Conservation (phyloP, 1,284 basidiomycete species). For the Porodaedalea pini region DNA sequence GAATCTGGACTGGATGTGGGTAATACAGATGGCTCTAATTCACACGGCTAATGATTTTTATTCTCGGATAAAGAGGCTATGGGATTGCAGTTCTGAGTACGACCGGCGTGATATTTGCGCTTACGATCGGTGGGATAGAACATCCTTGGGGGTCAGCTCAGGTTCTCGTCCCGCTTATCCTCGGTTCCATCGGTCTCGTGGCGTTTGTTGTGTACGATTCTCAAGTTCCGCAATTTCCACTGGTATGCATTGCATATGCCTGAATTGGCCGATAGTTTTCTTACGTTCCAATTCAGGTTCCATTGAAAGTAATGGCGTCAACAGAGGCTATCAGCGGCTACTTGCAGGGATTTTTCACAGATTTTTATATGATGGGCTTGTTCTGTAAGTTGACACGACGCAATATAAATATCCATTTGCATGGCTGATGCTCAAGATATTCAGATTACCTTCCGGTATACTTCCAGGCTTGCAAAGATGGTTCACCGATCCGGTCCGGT, state of each 20-base stretch:
- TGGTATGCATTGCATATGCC: slow-evolving; percentile 24
- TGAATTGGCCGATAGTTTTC: slow-evolving; percentile 7
- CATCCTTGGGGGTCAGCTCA: slow-evolving; percentile 27
- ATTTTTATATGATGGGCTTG: slow-evolving; percentile 22
- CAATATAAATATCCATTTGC: background rate
- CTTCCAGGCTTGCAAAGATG: slow-evolving; percentile 44
- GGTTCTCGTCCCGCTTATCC: slow-evolving; percentile 26
- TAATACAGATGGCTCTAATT: background rate
- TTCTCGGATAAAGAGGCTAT: slow-evolving; percentile 15
- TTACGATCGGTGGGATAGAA: slow-evolving; percentile 27
- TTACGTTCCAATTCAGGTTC: slow-evolving; percentile 23
- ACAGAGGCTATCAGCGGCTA: slow-evolving; percentile 29
- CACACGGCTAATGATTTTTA: background rate
- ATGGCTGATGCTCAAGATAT: background rate
- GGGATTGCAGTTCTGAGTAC: slow-evolving; percentile 23
- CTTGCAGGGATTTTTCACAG: slow-evolving; percentile 23
- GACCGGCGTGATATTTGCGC: slow-evolving; percentile 21
- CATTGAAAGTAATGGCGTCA: slow-evolving; percentile 26
- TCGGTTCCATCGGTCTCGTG: slow-evolving; percentile 26
- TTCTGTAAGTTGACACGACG: slow-evolving; percentile 17
- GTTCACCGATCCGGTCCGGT: slow-evolving; percentile 39
- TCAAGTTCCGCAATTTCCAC: slow-evolving; percentile 23
- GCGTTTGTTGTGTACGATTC: slow-evolving; percentile 28
- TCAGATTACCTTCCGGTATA: slow-evolving; percentile 38
- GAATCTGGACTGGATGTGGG: slow-evolving; percentile 28